Percentiles rank a stretch among this genome's conserved stretches.
Conservation (phyloP, 768 basidiomycete species). For the Suillus decipiens region DNA sequence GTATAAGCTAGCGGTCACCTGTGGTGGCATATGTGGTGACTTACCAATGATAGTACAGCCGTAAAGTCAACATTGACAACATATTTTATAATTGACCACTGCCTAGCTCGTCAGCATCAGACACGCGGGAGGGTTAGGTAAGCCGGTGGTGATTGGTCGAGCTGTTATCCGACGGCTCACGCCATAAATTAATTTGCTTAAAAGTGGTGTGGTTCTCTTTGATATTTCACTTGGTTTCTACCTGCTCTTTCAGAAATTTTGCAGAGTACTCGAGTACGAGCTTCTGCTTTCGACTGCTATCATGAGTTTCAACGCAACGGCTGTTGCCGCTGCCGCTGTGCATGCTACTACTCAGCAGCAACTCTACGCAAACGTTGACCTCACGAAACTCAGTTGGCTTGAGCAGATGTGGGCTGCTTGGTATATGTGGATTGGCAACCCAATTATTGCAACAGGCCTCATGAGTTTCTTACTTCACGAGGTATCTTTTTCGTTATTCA, state of each 20-base stretch:
- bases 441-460: conserved; percentile 89
- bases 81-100: no score
- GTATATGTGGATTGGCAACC: conserved; percentile 88
- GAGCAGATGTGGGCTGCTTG: conserved; percentile 85
- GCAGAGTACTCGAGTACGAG: neutral
- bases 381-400: conserved; percentile 61
- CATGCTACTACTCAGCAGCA: conserved; percentile 36
- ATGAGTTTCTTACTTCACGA: conserved; percentile 94
- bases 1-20: no score
- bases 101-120: no score
- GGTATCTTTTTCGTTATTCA: conserved; percentile 47
- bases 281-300: conserved; percentile 15
- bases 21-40: no score
- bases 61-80: no score
- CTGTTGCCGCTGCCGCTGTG: conserved; percentile 16
- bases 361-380: conserved; percentile 61
- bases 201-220: conserved; percentile 10
- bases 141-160: conserved; percentile 25
- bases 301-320: conserved; percentile 46
- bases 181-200: conserved; percentile 19
- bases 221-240: neutral
- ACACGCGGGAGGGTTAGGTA: conserved; percentile 12
- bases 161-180: conserved; percentile 19
- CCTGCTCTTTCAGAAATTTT: neutral
- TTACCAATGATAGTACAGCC: no score